Percentiles rank a stretch among this genome's conserved stretches.
These are phyloP conservation scores for Dalechampia spathulata DNA, from an alignment of 441 rosid species.

Conservation along the genomic window DNA sequence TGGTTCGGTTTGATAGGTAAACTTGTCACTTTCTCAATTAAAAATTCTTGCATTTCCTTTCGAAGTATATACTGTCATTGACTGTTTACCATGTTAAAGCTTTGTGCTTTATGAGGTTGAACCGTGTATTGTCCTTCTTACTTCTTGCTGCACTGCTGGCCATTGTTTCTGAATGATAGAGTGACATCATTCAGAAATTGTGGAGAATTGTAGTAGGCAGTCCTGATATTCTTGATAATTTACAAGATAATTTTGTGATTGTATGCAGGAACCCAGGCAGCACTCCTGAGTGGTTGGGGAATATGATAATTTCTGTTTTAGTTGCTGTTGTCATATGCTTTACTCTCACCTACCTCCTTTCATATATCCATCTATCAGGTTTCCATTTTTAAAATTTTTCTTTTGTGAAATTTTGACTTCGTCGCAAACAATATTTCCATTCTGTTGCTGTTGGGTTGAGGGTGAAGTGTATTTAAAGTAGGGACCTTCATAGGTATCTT, in stretches of 20 bases:
- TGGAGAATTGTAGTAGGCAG: background rate
- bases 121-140: no score
- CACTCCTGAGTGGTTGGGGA: constrained; percentile 88
- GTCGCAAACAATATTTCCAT: no score
- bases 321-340: constrained; percentile 61
- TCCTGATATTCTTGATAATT: constrained; percentile 7
- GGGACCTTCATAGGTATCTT: background rate
- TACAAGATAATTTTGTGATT: constrained; percentile 11
- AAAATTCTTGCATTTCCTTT: background rate
- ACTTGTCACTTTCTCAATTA: background rate
- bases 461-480: background rate
- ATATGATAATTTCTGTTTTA: constrained; percentile 34
- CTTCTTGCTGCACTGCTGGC: background rate
- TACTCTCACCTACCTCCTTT: constrained; percentile 68
- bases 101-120: no score
- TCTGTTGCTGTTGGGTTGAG: background rate
- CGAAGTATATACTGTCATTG: background rate
- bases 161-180: background rate
- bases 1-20: constrained; percentile 82
- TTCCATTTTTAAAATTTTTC: constrained; percentile 17
- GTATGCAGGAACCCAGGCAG: constrained; percentile 72
- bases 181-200: background rate
- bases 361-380: constrained; percentile 93
- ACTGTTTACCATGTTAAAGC: no score
- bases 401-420: constrained; percentile 1